Evolutionary conservation across 2,329 filamentous ascomycete genomes (phyloP).

Genomic region (Calonectria pseudoreteaudii): DNA sequence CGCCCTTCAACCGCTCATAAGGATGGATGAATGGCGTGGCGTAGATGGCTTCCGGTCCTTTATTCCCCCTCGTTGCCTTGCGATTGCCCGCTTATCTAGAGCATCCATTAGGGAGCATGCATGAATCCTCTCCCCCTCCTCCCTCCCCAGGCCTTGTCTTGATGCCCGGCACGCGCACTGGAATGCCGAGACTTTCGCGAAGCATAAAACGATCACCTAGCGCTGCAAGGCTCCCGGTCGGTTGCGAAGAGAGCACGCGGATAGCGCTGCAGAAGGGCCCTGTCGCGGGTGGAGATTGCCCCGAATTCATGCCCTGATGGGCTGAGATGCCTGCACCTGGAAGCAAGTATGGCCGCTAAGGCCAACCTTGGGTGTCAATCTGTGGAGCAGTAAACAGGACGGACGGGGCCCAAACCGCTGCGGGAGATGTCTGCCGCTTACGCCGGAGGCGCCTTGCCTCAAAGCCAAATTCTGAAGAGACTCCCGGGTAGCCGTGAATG

Average conservation of each 20-base stretch:
- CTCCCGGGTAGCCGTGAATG: conserved; percentile 3
- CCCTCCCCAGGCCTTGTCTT: neutral
- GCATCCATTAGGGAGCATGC: neutral
- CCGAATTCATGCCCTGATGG: neutral
- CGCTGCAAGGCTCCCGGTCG: conserved; percentile 6
- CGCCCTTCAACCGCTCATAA: neutral
- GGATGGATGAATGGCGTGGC: neutral
- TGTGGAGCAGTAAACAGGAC: neutral
- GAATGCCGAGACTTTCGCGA: neutral
- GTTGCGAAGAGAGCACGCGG: neutral
- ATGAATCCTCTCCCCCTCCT: neutral
- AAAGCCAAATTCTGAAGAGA: neutral
- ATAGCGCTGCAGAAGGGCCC: conserved; percentile 7
- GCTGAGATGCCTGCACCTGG: neutral
- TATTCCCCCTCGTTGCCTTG: neutral
- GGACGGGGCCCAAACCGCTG: neutral
- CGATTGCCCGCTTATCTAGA: neutral
- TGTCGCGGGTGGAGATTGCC: conserved; percentile 5
- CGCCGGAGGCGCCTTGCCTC: neutral
- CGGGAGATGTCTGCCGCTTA: conserved; percentile 3
- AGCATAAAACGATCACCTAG: conserved; percentile 3
- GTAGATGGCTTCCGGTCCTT: neutral
- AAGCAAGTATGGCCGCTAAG: neutral
- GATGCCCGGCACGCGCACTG: neutral
- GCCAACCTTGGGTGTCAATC: neutral